These are phyloP conservation scores for Silene latifolia DNA, from an alignment of 148 eudicot species.

Conservation along the genomic window DNA sequence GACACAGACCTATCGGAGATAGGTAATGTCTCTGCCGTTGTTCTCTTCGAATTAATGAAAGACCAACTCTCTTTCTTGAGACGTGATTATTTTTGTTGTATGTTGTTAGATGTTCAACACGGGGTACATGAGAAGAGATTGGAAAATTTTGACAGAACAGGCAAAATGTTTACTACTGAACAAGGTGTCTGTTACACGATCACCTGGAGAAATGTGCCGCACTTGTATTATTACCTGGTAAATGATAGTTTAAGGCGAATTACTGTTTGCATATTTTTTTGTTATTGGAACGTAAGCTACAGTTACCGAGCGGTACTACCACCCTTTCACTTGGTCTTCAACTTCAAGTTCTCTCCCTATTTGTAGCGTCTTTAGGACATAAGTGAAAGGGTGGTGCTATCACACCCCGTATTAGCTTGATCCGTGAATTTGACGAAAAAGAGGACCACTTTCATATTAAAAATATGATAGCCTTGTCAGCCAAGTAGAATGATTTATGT, in stretches of 20 bases:
- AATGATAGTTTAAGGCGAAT: neutral
- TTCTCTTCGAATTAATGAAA: neutral
- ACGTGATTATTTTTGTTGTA: neutral
- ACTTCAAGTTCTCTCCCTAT: no score
- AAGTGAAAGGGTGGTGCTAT: no score
- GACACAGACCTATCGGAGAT: neutral
- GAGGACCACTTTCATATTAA: no score
- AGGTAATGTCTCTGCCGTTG: neutral
- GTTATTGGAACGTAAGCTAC: no score
- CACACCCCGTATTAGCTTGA: no score
- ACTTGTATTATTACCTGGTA: slow-evolving; percentile 26
- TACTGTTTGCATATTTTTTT: no score
- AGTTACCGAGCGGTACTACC: no score
- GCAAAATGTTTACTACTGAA: slow-evolving; percentile 9
- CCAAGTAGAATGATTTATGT: no score
- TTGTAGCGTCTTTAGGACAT: no score
- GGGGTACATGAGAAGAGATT: slow-evolving; percentile 11
- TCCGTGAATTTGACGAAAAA: no score
- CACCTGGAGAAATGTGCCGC: slow-evolving; percentile 17
- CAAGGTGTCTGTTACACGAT: slow-evolving; percentile 20
- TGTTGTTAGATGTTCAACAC: slow-evolving; percentile 12
- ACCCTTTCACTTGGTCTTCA: no score
- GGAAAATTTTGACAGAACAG: neutral
- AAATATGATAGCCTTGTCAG: no score
- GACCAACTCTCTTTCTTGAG: neutral